Evolutionary conservation across 495 filamentous ascomycete species (phyloP).

Genomic region (Penicillium steckii): DNA sequence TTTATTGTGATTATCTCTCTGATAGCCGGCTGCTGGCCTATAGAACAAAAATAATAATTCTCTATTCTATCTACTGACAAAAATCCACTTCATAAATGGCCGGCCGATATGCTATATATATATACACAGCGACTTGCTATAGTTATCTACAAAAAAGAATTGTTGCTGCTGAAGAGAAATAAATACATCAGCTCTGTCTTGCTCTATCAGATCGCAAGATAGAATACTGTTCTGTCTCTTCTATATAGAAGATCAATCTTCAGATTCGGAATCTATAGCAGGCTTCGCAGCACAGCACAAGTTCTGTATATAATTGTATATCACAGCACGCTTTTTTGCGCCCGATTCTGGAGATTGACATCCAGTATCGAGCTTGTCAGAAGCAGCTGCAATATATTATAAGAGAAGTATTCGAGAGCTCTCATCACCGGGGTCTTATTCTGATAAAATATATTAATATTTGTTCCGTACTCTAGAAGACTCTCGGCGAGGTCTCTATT

Average conservation of each 20-base stretch:
- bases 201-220: conserved; percentile 5
- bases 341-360: conserved; percentile 7
- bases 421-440: background rate
- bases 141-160: conserved; percentile 7
- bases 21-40: background rate
- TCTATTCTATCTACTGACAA: background rate
- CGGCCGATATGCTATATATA: conserved; percentile 1
- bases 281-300: background rate
- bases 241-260: conserved; percentile 1
- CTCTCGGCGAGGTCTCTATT: background rate
- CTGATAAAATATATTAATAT: background rate
- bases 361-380: conserved; percentile 2
- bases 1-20: conserved; percentile 2
- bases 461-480: background rate
- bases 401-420: background rate
- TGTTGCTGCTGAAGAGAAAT: conserved; percentile 3
- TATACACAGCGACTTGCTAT: conserved; percentile 7
- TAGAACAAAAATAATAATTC: background rate
- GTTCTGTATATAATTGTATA: conserved; percentile 10
- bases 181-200: conserved; percentile 7
- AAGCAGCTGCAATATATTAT: conserved; percentile 1
- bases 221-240: conserved; percentile 3
- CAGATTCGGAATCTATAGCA: conserved; percentile 1
- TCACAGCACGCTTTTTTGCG: conserved; percentile 6
- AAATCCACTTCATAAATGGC: background rate